Evolutionary conservation across 108 stramenopile species (phyloP).

Genomic region (Cyclostephanos invisitatus): DNA sequence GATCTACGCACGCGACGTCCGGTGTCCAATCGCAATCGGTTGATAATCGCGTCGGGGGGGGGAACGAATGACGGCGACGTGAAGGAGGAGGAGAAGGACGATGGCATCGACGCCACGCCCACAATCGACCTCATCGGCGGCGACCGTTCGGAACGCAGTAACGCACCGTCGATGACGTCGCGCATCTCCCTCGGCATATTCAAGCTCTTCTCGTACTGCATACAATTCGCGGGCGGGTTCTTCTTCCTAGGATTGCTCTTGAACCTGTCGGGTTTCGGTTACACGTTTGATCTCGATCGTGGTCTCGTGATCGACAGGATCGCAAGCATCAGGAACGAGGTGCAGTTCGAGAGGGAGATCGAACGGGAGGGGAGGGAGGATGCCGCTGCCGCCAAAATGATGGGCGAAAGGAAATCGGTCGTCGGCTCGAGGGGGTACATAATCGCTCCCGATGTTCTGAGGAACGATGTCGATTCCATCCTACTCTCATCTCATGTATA

Average conservation of each 20-base stretch:
- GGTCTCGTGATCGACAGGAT: slow-evolving; percentile 29
- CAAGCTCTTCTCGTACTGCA: slow-evolving; percentile 32
- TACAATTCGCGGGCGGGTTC: slow-evolving; percentile 27
- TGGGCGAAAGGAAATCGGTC: no score
- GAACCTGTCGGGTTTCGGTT: slow-evolving; percentile 29
- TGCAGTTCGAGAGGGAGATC: slow-evolving; percentile 42
- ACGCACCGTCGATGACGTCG: neutral
- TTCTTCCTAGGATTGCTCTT: slow-evolving; percentile 22
- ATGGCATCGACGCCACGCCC: no score
- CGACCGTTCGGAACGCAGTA: neutral
- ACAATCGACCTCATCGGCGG: neutral
- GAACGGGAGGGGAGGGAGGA: slow-evolving; percentile 29
- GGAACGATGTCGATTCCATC: no score
- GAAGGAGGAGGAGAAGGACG: neutral
- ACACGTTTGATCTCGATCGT: slow-evolving; percentile 22
- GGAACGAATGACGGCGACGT: neutral
- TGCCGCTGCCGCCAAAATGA: no score
- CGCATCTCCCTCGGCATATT: slow-evolving; percentile 20
- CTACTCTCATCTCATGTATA: no score
- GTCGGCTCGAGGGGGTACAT: no score
- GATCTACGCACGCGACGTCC: neutral
- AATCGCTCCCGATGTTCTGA: no score
- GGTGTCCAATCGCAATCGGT: neutral
- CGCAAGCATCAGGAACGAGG: slow-evolving; percentile 32
- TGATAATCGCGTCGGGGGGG: no score